These are phyloP conservation scores for Brassica juncea DNA, from an alignment of 345 rosid genomes.

Conservation along the genomic window DNA sequence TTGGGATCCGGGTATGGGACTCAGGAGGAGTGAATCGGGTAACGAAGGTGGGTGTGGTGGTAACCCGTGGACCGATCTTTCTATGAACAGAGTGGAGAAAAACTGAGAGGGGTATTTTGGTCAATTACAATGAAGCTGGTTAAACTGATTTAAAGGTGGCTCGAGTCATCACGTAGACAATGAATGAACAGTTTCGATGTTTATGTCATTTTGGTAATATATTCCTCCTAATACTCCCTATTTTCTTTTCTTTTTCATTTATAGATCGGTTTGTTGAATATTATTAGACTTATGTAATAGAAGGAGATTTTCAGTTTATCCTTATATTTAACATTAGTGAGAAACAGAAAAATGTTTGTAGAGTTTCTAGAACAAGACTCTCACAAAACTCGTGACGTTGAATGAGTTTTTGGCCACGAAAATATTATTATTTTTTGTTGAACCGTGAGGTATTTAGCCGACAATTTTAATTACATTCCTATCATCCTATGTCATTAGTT, in stretches of 20 bases:
- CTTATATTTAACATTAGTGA: neutral
- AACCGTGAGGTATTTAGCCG: constrained; percentile 29
- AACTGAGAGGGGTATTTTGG: constrained; percentile 33
- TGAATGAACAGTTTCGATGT: constrained; percentile 26
- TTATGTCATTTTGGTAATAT: constrained; percentile 32
- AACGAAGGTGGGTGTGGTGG: constrained; percentile 15
- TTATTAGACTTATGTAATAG: constrained; percentile 23
- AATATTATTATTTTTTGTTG: neutral
- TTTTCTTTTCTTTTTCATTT: neutral
- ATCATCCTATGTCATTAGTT: neutral
- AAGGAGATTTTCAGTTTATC: neutral
- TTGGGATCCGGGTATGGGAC: constrained; percentile 39
- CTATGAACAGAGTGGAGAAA: constrained; percentile 40
- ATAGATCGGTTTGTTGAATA: neutral
- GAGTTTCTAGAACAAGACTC: neutral
- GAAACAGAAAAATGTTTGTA: neutral
- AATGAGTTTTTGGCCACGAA: neutral
- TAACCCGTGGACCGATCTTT: constrained; percentile 38
- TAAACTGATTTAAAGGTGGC: constrained; percentile 24
- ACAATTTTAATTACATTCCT: constrained; percentile 20
- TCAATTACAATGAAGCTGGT: constrained; percentile 7
- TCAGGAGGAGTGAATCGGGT: constrained; percentile 28
- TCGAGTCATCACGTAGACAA: constrained; percentile 27
- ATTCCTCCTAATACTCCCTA: constrained; percentile 10
- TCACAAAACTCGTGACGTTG: constrained; percentile 13